A percentile compares a stretch with the other conserved stretches of the same genome.
These are phyloP conservation scores for Paracorniculantispora psalliotae DNA, from an alignment of 2,329 filamentous ascomycete genomes.

Conservation along the genomic window DNA sequence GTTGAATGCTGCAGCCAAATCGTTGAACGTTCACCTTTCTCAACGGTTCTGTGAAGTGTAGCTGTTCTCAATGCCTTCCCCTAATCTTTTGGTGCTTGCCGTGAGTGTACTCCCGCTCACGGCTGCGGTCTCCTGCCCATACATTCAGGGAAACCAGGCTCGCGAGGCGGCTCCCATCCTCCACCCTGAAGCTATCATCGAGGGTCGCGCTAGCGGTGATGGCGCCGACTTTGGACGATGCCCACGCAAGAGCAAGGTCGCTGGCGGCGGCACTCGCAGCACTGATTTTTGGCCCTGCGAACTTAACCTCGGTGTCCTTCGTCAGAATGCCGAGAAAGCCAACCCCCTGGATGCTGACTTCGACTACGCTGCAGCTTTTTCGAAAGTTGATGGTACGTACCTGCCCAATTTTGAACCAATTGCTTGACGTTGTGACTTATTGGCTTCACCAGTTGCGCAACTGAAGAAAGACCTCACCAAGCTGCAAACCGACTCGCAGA, in stretches of 20 bases:
- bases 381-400: constrained; percentile 45
- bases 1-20: neutral
- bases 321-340: constrained; percentile 59
- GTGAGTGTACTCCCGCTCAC: constrained; percentile 3
- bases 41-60: neutral
- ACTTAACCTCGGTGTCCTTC: constrained; percentile 65
- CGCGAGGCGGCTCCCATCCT: neutral
- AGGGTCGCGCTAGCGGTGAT: neutral
- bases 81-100: constrained; percentile 3
- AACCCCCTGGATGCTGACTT: constrained; percentile 64
- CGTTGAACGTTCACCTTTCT: neutral
- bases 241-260: constrained; percentile 31
- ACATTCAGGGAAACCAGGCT: constrained; percentile 9
- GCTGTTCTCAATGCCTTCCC: neutral
- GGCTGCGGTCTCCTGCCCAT: constrained; percentile 7
- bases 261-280: constrained; percentile 63
- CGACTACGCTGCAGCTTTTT: constrained; percentile 68
- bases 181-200: constrained; percentile 11
- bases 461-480: constrained; percentile 67
- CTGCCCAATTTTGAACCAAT: neutral
- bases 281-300: constrained; percentile 70
- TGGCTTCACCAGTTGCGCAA: constrained; percentile 43
- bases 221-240: constrained; percentile 10
- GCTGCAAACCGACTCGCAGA: constrained; percentile 72
- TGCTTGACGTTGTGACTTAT: neutral